Conservation (phyloP, 805 yeast genomes). For the Hanseniaspora pseudoguilliermondii region DNA sequence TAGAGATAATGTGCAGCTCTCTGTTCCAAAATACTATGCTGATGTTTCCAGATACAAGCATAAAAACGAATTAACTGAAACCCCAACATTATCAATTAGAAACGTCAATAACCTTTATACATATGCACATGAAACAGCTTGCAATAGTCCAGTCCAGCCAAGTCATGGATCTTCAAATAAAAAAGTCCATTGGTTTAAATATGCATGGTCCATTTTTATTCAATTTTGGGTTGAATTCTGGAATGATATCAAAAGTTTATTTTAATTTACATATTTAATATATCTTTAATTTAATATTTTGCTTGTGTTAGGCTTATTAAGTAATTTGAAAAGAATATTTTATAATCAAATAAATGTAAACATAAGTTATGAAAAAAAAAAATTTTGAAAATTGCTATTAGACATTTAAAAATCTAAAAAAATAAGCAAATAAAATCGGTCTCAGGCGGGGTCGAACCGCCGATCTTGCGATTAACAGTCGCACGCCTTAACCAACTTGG, state of each 20-base stretch:
- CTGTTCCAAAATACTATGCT: neutral
- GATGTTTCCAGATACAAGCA: neutral
- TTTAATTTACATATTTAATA: neutral
- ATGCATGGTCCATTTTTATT: neutral
- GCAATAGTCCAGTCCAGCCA: neutral
- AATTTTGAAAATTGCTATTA: no score
- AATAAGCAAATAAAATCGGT: constrained; percentile 26
- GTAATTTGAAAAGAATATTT: no score
- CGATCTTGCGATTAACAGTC: constrained; percentile 55
- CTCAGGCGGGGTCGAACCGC: constrained; percentile 49
- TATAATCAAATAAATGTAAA: no score
- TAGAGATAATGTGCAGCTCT: neutral
- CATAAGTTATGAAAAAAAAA: no score
- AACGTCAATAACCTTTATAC: neutral
- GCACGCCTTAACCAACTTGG: constrained; percentile 52
- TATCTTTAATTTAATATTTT: no score
- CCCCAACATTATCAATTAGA: neutral
- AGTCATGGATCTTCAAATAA: neutral
- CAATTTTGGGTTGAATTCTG: neutral
- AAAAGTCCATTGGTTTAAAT: neutral
- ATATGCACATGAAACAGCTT: neutral
- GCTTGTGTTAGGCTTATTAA: no score
- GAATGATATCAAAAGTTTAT: neutral
- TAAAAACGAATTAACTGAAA: no score
- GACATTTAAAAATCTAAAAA: neutral